Base-by-base conservation (phyloP, 257 asterid genomes). In the Scutellaria barbata region DNA sequence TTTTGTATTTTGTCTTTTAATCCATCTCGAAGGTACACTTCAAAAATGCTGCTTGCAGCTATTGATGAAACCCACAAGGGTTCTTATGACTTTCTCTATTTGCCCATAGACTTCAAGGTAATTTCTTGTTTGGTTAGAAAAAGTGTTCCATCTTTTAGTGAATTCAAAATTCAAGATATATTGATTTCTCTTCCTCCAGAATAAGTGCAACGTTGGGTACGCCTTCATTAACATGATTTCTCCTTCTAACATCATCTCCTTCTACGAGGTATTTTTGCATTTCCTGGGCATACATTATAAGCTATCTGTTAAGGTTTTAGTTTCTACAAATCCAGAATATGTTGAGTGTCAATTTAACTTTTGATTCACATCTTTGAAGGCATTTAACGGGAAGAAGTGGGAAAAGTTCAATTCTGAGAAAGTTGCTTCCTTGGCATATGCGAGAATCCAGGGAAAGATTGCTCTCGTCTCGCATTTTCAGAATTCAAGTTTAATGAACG, bases 21-120 rank as follows among this genome's bases (percentile, higher is more conserved):
- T 47, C 50, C 20, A 74, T 47, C 70, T 50, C 43, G 64, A 40
- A 94, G 99, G 96, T 94, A 94, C 84, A 91, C 99, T 54, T 94
- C 99, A 6, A 94, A 88, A 82, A 91, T 94, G 99, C 89, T 94
- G 71, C 90, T 94, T 54, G 82, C 87, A 60, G 93, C 95, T 62
- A 94, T 94, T 58, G 97, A 94, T 71, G 98, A 91, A 77, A 90
- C 89, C 6, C 97, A 94, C 83, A 88, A 86, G 86, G 93, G 90
- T 59, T 83, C 93, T 8, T 94, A 89, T 76, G 99, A 94, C 85
- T 94, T 94, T 79, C 94, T 94, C 72, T 94, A 94, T 79, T 74
- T 94, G 74, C 99, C 99, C 6, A 94, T 94, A 72, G 99, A 94
- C 82, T 94, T 94, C 66, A 94, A 94, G 96, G 99, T 91, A 84